These are phyloP conservation scores for Echites panduratus DNA, from an alignment of 257 asterid species.

Conservation along the genomic window DNA sequence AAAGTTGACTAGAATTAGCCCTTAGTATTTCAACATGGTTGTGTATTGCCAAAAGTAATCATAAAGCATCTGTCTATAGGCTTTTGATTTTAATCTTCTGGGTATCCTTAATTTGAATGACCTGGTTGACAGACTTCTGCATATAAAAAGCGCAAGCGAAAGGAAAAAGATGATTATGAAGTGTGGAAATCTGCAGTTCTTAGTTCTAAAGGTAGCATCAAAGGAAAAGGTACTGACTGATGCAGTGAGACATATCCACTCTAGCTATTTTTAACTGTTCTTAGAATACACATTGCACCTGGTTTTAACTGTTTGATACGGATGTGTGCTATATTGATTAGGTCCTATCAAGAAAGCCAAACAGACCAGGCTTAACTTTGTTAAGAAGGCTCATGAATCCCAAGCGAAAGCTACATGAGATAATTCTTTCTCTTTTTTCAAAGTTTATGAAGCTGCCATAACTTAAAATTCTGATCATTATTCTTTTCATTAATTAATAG, in stretches of 20 bases:
- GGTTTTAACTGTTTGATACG: constrained; percentile 12
- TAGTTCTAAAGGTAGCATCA: constrained; percentile 42
- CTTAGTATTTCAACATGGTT: not conserved
- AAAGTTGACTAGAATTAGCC: not conserved
- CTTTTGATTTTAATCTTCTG: not conserved
- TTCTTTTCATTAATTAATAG: not conserved
- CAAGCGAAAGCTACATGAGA: constrained; percentile 39
- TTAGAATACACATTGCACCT: not conserved
- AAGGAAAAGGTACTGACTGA: constrained; percentile 46
- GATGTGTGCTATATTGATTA: constrained; percentile 16
- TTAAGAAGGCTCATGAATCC: constrained; percentile 46
- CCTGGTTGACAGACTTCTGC: constrained; percentile 58
- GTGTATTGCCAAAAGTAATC: not conserved
- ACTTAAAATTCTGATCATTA: too few relatives aligned
- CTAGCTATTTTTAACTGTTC: not conserved
- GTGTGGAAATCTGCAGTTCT: constrained; percentile 77
- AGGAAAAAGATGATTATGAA: constrained; percentile 43
- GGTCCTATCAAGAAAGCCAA: constrained; percentile 53
- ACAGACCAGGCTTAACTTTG: constrained; percentile 62
- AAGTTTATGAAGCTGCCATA: too few relatives aligned
- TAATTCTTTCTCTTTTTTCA: not conserved
- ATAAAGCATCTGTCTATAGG: not conserved
- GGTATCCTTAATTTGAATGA: not conserved
- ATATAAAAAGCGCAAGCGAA: constrained; percentile 63
- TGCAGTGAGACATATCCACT: not conserved